A percentile compares a stretch with the other conserved stretches of the same genome.
Evolutionary conservation across 2,329 filamentous ascomycete genomes (phyloP).

Genomic region (Parafenestella ontariensis): DNA sequence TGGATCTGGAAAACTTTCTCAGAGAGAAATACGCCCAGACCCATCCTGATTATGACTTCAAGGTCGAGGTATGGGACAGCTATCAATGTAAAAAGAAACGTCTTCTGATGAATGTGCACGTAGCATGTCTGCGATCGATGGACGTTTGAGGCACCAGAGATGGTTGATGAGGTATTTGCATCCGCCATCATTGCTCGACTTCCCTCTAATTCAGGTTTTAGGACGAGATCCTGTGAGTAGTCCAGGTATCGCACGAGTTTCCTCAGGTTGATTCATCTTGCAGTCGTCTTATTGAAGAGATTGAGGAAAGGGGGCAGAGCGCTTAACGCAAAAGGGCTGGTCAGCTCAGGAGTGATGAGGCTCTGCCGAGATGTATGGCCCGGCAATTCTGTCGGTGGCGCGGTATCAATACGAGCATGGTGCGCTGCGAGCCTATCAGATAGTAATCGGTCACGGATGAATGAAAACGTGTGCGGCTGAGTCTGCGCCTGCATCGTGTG

Average conservation of each 20-base stretch:
- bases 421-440: not conserved
- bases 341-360: not conserved
- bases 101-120: not conserved
- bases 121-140: constrained; percentile 6
- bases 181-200: not conserved
- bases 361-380: not conserved
- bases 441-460: not conserved
- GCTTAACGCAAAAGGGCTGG: not conserved
- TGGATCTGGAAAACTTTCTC: constrained; percentile 1
- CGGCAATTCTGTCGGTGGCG: not conserved
- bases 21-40: constrained; percentile 1
- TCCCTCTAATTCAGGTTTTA: not conserved
- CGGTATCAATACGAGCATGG: not conserved
- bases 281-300: not conserved
- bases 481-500: not conserved
- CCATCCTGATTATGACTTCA: constrained; percentile 1
- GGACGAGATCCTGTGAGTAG: not conserved
- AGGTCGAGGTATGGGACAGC: not conserved
- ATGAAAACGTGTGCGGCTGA: not conserved
- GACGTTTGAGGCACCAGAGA: constrained; percentile 4
- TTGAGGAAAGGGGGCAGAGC: not conserved
- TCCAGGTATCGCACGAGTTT: not conserved
- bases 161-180: not conserved
- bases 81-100: not conserved
- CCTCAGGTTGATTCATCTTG: not conserved